Evolutionary conservation across 192 early-diverging fungal genomes (phyloP).

Genomic region (Piromyces finnis): DNA sequence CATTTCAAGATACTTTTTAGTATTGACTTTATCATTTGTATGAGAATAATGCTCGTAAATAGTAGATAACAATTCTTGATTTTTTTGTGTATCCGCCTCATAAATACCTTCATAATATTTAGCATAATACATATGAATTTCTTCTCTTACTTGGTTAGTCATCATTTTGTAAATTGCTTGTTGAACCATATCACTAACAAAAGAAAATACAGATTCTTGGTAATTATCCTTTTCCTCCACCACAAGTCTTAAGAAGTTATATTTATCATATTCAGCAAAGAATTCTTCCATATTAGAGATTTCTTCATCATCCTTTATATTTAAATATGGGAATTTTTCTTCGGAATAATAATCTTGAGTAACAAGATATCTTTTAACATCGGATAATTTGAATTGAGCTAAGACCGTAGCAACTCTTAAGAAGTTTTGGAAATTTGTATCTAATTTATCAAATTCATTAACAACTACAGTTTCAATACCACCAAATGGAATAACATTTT

Average conservation of each 20-base stretch:
- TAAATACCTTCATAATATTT: not conserved
- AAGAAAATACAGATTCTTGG: not conserved
- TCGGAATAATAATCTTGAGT: not conserved
- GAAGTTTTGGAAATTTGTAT: not conserved
- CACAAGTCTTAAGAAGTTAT: not conserved
- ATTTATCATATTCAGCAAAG: not conserved
- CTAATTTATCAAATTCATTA: not conserved
- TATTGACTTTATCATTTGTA: not conserved
- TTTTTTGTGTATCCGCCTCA: not conserved
- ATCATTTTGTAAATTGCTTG: not conserved
- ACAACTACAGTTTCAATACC: not conserved
- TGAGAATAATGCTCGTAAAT: not conserved
- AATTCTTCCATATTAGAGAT: not conserved
- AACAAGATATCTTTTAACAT: not conserved
- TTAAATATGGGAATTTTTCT: not conserved
- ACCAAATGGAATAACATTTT: not conserved
- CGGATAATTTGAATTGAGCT: not conserved
- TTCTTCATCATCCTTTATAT: not conserved
- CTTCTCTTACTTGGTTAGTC: not conserved
- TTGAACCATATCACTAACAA: not conserved
- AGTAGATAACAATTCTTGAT: not conserved
- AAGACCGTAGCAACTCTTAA: not conserved
- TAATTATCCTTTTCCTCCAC: not conserved
- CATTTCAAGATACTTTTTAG: not conserved
- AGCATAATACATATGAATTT: not conserved